phyloP scores from a whole-genome alignment of 306 rosid genomes.

The Albizia julibrissin region DNA sequence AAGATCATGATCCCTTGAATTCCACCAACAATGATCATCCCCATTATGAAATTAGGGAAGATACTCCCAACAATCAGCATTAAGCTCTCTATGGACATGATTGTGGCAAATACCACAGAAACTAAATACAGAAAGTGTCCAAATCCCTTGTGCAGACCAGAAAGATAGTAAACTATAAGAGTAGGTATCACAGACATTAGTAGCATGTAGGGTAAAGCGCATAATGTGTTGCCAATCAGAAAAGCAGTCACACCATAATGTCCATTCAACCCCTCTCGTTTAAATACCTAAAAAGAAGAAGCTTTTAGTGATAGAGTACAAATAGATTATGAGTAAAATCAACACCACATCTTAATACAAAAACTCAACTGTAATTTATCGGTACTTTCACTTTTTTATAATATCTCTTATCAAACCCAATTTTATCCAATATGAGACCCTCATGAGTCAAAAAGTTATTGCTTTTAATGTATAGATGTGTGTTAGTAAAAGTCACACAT shows the following conservation, averaged over 20 bases:
- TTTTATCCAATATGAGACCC: neutral
- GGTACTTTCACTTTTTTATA: too few species aligned
- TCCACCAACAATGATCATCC: slow-evolving; percentile 63
- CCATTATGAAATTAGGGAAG: slow-evolving; percentile 66
- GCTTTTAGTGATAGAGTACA: neutral
- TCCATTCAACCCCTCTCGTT: slow-evolving; percentile 69
- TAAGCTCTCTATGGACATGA: slow-evolving; percentile 62
- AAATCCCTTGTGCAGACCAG: slow-evolving; percentile 52
- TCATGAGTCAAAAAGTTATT: too few species aligned
- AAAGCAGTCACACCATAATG: slow-evolving; percentile 60
- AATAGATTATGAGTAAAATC: neutral
- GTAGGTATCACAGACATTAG: slow-evolving; percentile 58
- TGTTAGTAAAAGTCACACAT: too few species aligned
- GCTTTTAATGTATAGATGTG: too few species aligned
- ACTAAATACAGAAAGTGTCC: slow-evolving; percentile 45
- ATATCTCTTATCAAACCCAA: too few species aligned
- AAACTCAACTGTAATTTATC: too few species aligned
- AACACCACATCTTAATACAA: neutral
- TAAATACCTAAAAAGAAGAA: slow-evolving; percentile 46
- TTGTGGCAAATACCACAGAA: slow-evolving; percentile 32
- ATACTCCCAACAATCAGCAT: slow-evolving; percentile 71
- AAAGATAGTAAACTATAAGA: slow-evolving; percentile 43
- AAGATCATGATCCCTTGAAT: slow-evolving; percentile 56
- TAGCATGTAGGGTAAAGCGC: slow-evolving; percentile 53
- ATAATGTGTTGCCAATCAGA: slow-evolving; percentile 57